Base-by-base conservation (phyloP, 257 asterid genomes). In the Phtheirospermum japonicum region DNA sequence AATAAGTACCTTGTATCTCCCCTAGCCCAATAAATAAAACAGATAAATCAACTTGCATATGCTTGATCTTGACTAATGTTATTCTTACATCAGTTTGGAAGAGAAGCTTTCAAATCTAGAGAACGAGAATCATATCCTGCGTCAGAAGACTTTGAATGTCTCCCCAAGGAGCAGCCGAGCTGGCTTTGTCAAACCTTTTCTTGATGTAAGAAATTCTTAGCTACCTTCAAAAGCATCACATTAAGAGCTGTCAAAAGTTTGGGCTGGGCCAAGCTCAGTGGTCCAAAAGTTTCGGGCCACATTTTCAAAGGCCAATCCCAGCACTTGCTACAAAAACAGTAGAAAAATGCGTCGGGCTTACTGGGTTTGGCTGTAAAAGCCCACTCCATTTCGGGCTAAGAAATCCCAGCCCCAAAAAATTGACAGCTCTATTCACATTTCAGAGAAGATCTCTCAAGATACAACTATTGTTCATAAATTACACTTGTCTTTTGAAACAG, bases 71-170 rank as follows among this genome's bases (percentile, higher is more conserved):
- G 36, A 61, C 55, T 59, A 42, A 40, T 49, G 48, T 53, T 36
- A 56, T 62, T 70, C 40, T 58, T 77, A 65, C 60, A 63, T 73
- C 79, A 93, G 99, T 76, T 79, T 89, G 89, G 86, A 87, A 73
- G 96, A 76, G 83, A 89, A 89, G 82, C 75, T 83, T 55, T 80
- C 88, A 13, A 79, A 66, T 82, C 61, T 81, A 39, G 89, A 89
- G 82, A 69, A 78, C 68, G 97, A 93, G 75, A 93, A 85, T 74
- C 89, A 75, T 54, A 73, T 93, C 71, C 78, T 93, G 69, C 86
- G 92, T 23, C 96, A 87, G 79, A 89, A 87, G 80, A 67, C 96
- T 50, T 76, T 85, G 80, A 68, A 54, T 72, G 81, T 70, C 33
- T 70, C 99, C 36, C 97, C 99, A 2, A 82, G 79, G 82, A 85